These are phyloP conservation scores for Blepharisma stoltei DNA, from an alignment of 73 alveolate species.

Conservation along the genomic window DNA sequence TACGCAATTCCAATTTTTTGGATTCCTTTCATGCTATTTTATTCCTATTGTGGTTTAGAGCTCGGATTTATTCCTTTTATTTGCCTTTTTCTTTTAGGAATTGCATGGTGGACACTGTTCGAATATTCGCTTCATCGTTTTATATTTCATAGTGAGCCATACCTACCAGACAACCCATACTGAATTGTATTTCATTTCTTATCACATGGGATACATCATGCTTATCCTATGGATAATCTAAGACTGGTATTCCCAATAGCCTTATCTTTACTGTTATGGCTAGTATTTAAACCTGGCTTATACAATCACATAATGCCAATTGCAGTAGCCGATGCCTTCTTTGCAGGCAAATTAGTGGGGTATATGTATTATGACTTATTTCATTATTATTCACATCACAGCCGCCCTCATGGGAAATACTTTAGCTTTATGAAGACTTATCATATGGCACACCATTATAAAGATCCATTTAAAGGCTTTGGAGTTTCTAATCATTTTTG, in stretches of 20 bases:
- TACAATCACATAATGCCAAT: slow-evolving; percentile 13
- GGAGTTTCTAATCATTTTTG: slow-evolving; percentile 61
- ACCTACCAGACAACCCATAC: slow-evolving; percentile 39
- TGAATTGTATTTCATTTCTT: slow-evolving; percentile 41
- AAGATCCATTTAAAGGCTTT: slow-evolving; percentile 46
- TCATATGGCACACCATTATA: slow-evolving; percentile 67
- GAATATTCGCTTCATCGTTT: slow-evolving; percentile 62
- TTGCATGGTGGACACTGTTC: slow-evolving; percentile 46
- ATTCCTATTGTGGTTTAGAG: slow-evolving; percentile 7
- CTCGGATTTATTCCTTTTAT: background rate
- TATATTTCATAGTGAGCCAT: slow-evolving; percentile 54
- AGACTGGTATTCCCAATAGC: slow-evolving; percentile 63
- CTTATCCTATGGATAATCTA: slow-evolving; percentile 63
- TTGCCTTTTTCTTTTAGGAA: slow-evolving; percentile 14
- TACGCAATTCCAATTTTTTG: slow-evolving; percentile 52
- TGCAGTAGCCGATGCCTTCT: slow-evolving; percentile 29
- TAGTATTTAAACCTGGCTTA: background rate
- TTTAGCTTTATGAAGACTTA: slow-evolving; percentile 41
- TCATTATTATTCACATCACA: slow-evolving; percentile 64
- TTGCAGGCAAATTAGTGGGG: slow-evolving; percentile 46
- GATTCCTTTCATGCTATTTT: slow-evolving; percentile 45
- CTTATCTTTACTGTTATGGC: slow-evolving; percentile 36
- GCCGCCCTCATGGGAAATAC: slow-evolving; percentile 41
- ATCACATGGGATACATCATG: slow-evolving; percentile 71
- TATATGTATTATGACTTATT: slow-evolving; percentile 50